A percentile compares a stretch with the other conserved stretches of the same genome.
Conservation (phyloP, 192 early-diverging fungal genomes). For the Backusella parvicylindrica region DNA sequence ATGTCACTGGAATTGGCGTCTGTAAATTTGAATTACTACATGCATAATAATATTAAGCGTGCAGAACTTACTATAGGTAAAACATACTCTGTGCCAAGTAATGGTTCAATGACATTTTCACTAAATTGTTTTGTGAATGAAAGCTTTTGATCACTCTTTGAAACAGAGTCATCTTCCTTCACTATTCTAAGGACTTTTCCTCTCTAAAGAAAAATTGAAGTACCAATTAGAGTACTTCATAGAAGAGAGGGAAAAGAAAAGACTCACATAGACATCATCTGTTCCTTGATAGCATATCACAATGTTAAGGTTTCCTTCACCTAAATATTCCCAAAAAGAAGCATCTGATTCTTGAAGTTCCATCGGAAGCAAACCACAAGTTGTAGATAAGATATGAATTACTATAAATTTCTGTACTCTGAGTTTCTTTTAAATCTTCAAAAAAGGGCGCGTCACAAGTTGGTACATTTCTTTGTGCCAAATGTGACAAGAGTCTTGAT, state of each 20-base stretch:
- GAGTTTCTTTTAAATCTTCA: background rate
- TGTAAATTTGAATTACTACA: background rate
- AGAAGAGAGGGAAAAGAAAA: background rate
- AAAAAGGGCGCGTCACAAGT: conserved; percentile 36
- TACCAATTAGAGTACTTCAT: background rate
- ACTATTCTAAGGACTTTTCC: conserved; percentile 12
- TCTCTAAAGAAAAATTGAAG: background rate
- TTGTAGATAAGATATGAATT: background rate
- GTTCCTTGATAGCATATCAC: conserved; percentile 51
- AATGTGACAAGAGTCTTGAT: conserved; percentile 23
- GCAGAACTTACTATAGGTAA: conserved; percentile 1
- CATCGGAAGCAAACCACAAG: conserved; percentile 19
- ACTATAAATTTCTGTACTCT: background rate
- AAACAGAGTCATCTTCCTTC: background rate
- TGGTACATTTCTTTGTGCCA: background rate
- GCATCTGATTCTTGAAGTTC: conserved; percentile 13
- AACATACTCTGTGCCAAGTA: conserved; percentile 2
- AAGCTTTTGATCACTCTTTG: background rate
- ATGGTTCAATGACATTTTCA: background rate
- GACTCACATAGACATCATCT: background rate
- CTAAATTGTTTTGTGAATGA: background rate
- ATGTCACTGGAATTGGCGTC: background rate
- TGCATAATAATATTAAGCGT: background rate
- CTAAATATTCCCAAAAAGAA: conserved; percentile 55
- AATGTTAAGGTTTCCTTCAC: conserved; percentile 66